phyloP scores from a whole-genome alignment of 345 rosid species.

The Eucalyptus polybractea region DNA sequence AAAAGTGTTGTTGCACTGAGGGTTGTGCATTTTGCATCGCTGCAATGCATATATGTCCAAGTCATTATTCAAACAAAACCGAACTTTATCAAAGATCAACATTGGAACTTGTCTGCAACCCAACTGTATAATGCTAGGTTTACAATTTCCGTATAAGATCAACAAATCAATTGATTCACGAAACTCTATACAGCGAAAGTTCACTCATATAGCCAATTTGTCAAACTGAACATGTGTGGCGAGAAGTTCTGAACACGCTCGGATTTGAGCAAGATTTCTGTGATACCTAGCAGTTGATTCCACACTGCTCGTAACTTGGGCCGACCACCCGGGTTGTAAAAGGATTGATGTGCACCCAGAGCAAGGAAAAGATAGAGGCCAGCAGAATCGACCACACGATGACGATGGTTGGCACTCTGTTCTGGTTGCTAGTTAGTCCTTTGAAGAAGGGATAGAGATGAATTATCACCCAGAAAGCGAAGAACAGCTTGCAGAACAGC shows the following conservation, averaged over 20 bases:
- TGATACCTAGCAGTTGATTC: conserved; percentile 24
- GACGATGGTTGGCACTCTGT: conserved; percentile 24
- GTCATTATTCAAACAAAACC: background rate
- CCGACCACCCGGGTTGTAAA: conserved; percentile 20
- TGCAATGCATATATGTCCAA: background rate
- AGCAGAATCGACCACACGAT: conserved; percentile 30
- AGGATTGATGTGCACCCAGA: conserved; percentile 30
- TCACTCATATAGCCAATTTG: background rate
- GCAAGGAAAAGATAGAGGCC: conserved; percentile 27
- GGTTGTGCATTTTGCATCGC: background rate
- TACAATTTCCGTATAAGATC: background rate
- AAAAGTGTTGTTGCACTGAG: background rate
- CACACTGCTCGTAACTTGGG: conserved; percentile 17
- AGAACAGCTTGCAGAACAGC: conserved; percentile 29
- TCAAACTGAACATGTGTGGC: background rate
- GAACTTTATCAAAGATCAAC: background rate
- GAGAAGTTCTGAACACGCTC: background rate
- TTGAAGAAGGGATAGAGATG: conserved; percentile 31
- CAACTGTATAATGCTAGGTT: background rate
- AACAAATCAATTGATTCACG: background rate
- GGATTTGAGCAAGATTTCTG: background rate
- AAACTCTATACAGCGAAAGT: background rate
- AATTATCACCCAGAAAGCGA: conserved; percentile 32
- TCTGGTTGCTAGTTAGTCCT: conserved; percentile 29
- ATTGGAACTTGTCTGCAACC: background rate